Evolutionary conservation across 805 yeast genomes (phyloP).

Genomic region (Schwanniomyces pseudopolymorphus): DNA sequence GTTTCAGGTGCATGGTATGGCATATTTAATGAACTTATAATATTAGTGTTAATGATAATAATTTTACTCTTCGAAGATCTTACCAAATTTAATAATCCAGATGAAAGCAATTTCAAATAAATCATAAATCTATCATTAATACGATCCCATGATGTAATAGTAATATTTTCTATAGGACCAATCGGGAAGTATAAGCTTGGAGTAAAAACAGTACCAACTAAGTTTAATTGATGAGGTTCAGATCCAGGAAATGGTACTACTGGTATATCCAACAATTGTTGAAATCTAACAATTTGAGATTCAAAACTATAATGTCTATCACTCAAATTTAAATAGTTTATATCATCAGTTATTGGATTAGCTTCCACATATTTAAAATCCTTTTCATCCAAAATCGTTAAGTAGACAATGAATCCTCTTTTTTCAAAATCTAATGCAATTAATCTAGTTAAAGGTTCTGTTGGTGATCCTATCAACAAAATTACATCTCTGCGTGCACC

Average conservation of each 20-base stretch:
- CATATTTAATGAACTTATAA: constrained; percentile 51
- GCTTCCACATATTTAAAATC: constrained; percentile 51
- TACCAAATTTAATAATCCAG: constrained; percentile 55
- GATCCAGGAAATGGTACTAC: constrained; percentile 62
- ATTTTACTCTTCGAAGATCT: constrained; percentile 51
- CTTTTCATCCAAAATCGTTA: constrained; percentile 65
- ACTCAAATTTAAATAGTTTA: constrained; percentile 61
- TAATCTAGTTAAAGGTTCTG: constrained; percentile 68
- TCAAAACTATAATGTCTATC: constrained; percentile 42
- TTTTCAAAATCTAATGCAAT: constrained; percentile 72
- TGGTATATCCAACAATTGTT: constrained; percentile 48
- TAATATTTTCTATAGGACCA: constrained; percentile 64
- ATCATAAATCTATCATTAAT: constrained; percentile 46
- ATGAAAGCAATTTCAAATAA: constrained; percentile 51
- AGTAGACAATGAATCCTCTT: constrained; percentile 78
- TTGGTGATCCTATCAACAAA: constrained; percentile 72
- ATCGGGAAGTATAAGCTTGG: constrained; percentile 70
- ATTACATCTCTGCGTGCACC: constrained; percentile 80
- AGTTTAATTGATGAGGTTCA: constrained; percentile 50
- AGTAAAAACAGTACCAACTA: constrained; percentile 66
- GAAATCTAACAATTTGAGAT: constrained; percentile 49
- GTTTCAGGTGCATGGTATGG: constrained; percentile 69
- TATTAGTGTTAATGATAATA: constrained; percentile 54
- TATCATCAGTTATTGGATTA: constrained; percentile 64
- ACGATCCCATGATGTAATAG: constrained; percentile 51